Percentiles rank a stretch among this genome's conserved stretches.
Conservation (phyloP, 2,329 filamentous ascomycete species). For the Cadophora luteo-olivacea region DNA sequence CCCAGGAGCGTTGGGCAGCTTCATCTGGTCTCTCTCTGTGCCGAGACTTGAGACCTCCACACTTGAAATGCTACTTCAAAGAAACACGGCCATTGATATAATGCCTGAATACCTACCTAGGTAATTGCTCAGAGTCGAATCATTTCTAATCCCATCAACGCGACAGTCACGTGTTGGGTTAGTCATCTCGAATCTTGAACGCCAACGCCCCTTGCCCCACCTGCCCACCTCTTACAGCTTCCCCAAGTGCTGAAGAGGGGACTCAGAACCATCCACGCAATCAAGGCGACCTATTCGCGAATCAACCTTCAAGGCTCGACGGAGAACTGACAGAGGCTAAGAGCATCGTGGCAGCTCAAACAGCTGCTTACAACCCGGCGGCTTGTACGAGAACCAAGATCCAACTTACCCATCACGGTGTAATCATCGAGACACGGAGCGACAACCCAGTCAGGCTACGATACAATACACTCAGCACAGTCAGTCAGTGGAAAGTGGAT, state of each 20-base stretch:
- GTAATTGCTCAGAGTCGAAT: no score
- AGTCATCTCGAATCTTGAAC: background rate
- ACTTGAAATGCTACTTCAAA: no score
- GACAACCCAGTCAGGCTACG: background rate
- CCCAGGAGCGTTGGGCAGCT: background rate
- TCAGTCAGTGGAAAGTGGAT: no score
- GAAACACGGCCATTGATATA: no score
- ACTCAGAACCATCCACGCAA: background rate
- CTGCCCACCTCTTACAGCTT: slow-evolving; percentile 8
- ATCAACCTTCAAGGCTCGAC: background rate
- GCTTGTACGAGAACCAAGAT: background rate
- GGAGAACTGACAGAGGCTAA: background rate
- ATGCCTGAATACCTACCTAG: no score
- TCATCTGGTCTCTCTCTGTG: no score
- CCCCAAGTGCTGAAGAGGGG: background rate
- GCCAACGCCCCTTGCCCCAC: background rate
- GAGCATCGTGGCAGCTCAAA: background rate
- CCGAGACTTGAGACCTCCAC: no score
- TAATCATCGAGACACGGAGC: background rate
- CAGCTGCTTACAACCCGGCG: background rate
- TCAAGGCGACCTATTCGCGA: background rate
- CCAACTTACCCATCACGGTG: background rate
- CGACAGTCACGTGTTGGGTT: background rate
- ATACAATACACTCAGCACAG: background rate
- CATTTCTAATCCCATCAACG: no score